phyloP scores from a whole-genome alignment of 164 flowering plant genomes.

The Buxus sempervirens region DNA sequence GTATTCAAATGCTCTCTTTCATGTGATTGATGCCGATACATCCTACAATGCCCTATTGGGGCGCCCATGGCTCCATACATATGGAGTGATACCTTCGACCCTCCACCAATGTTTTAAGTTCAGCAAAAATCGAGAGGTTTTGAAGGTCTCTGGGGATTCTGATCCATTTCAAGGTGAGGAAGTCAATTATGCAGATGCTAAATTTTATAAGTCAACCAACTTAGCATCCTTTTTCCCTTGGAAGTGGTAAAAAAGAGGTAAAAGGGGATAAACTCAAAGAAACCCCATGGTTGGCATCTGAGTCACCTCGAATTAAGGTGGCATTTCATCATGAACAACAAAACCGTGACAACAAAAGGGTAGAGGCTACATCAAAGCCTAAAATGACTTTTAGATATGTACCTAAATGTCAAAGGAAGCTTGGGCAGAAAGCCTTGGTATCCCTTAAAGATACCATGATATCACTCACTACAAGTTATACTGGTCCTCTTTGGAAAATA shows the following conservation, averaged over 20 bases:
- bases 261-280: not conserved
- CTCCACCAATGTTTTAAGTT: slow-evolving; percentile 12
- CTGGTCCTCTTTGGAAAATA: too few species aligned
- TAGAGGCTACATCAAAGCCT: not conserved
- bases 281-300: not conserved
- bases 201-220: not conserved
- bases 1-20: not conserved
- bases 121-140: not conserved
- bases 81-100: slow-evolving; percentile 10
- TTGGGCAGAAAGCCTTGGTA: too few species aligned
- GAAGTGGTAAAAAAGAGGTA: not conserved
- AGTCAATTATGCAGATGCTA: slow-evolving; percentile 10
- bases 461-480: too few species aligned
- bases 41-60: not conserved
- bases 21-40: not conserved
- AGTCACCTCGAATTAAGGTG: not conserved
- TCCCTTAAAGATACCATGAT: too few species aligned
- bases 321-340: not conserved
- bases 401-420: not conserved
- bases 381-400: too few species aligned
- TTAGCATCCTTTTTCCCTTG: not conserved
- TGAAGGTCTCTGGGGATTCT: not conserved
- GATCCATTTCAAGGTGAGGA: slow-evolving; percentile 11
- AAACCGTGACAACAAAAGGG: not conserved
- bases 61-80: slow-evolving; percentile 9